Evolutionary conservation across 257 asterid genomes (phyloP), one percentile per base, ranked within the genome.

Genomic region (Solanum rostratum): DNA sequence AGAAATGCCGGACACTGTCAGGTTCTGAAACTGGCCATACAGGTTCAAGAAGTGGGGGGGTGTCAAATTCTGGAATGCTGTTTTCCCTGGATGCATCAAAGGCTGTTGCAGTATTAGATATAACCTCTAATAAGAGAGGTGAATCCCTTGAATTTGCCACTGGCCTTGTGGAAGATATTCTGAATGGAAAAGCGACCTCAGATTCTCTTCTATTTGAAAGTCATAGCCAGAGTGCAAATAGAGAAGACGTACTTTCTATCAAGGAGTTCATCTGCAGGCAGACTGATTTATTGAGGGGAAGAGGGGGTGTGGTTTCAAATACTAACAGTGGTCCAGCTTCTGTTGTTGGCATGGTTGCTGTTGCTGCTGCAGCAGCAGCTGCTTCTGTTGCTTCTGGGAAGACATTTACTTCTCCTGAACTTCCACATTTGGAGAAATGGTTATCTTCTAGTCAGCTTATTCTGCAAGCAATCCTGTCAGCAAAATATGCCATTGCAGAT

Each of bases 301-400:
- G 90, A 91, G 97, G 97, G 84, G 84, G 92, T 86, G 87, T 84
- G 85, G 91, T 88, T 88, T 73, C 93, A 49, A 87, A 86, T 85
- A 86, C 90, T 87, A 91, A 62, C 86, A 90, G 90, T 83, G 90
- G 95, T 84, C 86, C 97, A 65, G 87, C 90, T 86, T 90, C 92
- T 6, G 95, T 95, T 45, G 97, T 86, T 81, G 99, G 99, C 87
- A 94, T 94, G 98, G 95, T 91, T 85, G 99, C 98, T 45, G 97
- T 94, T 65, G 98, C 97, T 13, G 98, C 99, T 0, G 97, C 98
- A 0, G 98, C 99, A 0, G 98, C 98, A 2, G 98, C 99, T 27
- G 97, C 97, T 83, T 91, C 99, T 39, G 90, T 93, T 84, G 90
- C 95, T 84, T 92, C 97, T 84, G 92, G 91, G 43, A 95, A 92